These are phyloP conservation scores for Pleurotus ostreatus DNA, from an alignment of 768 basidiomycete species.

Conservation along the genomic window DNA sequence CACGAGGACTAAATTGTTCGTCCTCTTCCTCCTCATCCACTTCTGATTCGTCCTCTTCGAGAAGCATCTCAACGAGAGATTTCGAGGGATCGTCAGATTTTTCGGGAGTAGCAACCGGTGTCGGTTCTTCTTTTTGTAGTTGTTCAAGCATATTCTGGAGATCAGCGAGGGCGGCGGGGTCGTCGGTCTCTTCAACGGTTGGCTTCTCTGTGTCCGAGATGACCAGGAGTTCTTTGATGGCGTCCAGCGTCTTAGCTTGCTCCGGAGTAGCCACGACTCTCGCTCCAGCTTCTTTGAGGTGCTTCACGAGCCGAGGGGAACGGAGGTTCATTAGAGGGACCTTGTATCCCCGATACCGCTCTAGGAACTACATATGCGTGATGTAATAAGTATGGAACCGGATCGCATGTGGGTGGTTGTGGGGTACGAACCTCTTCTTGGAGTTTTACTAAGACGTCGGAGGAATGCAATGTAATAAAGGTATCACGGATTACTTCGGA, in stretches of 20 bases:
- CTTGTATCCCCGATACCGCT: conserved; percentile 73
- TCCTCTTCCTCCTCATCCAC: conserved; percentile 9
- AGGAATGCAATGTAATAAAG: conserved; percentile 89
- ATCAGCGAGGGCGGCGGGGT: neutral
- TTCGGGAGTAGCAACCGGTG: neutral
- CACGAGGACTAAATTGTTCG: conserved; percentile 11
- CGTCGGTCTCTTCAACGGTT: conserved; percentile 26
- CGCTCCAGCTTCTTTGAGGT: conserved; percentile 40
- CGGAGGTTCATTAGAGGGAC: conserved; percentile 53
- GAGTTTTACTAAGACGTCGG: conserved; percentile 74
- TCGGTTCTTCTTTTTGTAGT: neutral
- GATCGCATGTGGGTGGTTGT: neutral
- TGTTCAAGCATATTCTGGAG: conserved; percentile 4
- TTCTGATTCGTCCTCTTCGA: conserved; percentile 6
- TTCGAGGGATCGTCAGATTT: neutral
- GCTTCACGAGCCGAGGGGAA: conserved; percentile 29
- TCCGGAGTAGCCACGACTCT: conserved; percentile 31
- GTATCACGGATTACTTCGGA: conserved; percentile 85
- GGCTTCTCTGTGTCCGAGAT: conserved; percentile 11
- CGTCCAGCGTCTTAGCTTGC: conserved; percentile 3
- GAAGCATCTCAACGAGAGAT: conserved; percentile 5
- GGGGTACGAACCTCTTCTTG: conserved; percentile 59
- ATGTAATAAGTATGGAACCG: neutral
- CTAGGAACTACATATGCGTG: conserved; percentile 48
- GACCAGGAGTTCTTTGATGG: conserved; percentile 7